phyloP scores from a whole-genome alignment of 495 filamentous ascomycete genomes.

The Massariosphaeria phaeospora region DNA sequence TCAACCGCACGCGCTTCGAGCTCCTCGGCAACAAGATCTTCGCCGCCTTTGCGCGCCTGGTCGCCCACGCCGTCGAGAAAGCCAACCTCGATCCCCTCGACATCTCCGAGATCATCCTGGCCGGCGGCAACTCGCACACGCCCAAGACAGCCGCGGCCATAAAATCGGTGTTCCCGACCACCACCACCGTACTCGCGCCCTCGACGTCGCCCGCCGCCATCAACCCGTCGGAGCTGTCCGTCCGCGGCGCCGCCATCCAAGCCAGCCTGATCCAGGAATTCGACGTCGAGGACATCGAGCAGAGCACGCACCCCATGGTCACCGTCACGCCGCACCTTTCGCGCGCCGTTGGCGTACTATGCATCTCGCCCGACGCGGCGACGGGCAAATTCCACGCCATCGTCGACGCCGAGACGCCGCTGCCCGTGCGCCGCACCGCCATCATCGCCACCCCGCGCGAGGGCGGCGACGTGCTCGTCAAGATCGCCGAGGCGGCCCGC shows the following conservation, averaged over 20 bases:
- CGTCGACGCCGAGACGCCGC: slow-evolving; percentile 77
- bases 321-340: slow-evolving; percentile 86
- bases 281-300: slow-evolving; percentile 86
- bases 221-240: slow-evolving; percentile 87
- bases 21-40: slow-evolving; percentile 80
- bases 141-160: slow-evolving; percentile 81
- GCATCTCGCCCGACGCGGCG: slow-evolving; percentile 56
- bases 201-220: slow-evolving; percentile 69
- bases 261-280: slow-evolving; percentile 88
- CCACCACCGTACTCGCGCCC: slow-evolving; percentile 75
- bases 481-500: slow-evolving; percentile 76
- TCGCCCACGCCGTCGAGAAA: slow-evolving; percentile 82
- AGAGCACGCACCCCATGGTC: slow-evolving; percentile 91
- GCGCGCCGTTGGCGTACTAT: slow-evolving; percentile 82
- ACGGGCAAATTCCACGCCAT: slow-evolving; percentile 69
- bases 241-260: slow-evolving; percentile 90
- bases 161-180: slow-evolving; percentile 70
- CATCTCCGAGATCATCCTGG: slow-evolving; percentile 90
- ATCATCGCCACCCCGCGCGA: slow-evolving; percentile 66
- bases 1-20: slow-evolving; percentile 92
- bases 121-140: slow-evolving; percentile 88
- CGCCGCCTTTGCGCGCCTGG: slow-evolving; percentile 75
- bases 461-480: slow-evolving; percentile 81
- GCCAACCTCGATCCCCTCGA: slow-evolving; percentile 88
- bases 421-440: slow-evolving; percentile 78